Evolutionary conservation across 805 yeast genomes (phyloP).

Genomic region (Schizosaccharomyces lindneri): DNA sequence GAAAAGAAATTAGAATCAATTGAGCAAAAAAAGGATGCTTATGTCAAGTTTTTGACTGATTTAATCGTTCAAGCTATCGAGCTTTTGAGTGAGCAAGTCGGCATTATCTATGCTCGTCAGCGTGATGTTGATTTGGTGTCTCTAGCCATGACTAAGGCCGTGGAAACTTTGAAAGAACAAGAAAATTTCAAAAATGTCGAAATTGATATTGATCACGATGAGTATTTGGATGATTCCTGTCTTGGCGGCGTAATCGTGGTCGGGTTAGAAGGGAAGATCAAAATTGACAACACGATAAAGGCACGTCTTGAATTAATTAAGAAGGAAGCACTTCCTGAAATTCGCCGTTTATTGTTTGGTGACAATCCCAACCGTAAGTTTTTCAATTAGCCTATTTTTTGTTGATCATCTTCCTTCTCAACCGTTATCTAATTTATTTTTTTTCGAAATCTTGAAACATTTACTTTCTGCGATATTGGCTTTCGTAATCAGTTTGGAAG

Average conservation of each 20-base stretch:
- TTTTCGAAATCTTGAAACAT: neutral
- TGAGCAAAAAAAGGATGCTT: slow-evolving; percentile 29
- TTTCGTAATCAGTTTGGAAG: neutral
- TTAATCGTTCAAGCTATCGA: slow-evolving; percentile 41
- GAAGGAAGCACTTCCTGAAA: slow-evolving; percentile 73
- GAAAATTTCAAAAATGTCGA: slow-evolving; percentile 29
- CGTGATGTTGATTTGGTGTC: slow-evolving; percentile 35
- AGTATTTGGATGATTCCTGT: slow-evolving; percentile 31
- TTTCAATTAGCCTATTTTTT: neutral
- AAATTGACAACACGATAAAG: slow-evolving; percentile 76
- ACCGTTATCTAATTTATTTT: neutral
- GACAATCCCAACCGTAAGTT: neutral
- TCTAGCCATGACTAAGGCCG: slow-evolving; percentile 36
- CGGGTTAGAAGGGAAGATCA: slow-evolving; percentile 57
- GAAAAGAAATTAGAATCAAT: slow-evolving; percentile 33
- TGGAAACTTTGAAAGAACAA: slow-evolving; percentile 34
- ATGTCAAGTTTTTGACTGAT: slow-evolving; percentile 45
- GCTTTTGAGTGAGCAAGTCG: slow-evolving; percentile 28
- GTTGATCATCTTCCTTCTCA: neutral
- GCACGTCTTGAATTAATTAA: slow-evolving; percentile 71
- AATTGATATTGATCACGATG: slow-evolving; percentile 29
- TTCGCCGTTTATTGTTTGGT: slow-evolving; percentile 74
- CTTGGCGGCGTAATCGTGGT: slow-evolving; percentile 71
- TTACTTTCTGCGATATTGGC: neutral
- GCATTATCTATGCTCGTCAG: slow-evolving; percentile 42